Conservation (phyloP, 768 basidiomycete genomes). For the Stropharia rugosoannulata region DNA sequence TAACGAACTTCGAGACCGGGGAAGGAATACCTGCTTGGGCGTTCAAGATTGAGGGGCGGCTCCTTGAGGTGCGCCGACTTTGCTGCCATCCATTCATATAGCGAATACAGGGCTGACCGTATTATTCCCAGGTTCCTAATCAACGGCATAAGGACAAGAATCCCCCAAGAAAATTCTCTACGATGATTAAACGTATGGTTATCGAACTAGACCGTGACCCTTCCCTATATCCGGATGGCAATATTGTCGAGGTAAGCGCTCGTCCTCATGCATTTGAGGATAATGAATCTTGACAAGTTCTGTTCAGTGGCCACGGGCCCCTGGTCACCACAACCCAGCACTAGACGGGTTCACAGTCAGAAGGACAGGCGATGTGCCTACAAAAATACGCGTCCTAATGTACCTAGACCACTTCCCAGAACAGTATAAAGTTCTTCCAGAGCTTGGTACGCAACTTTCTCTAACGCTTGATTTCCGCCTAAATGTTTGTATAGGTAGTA, state of each 20-base stretch:
- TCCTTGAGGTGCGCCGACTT: slow-evolving; percentile 64
- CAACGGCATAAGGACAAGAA: slow-evolving; percentile 63
- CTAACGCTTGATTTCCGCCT: background rate
- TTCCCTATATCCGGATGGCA: slow-evolving; percentile 76
- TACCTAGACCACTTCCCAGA: slow-evolving; percentile 87
- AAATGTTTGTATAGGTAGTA: slow-evolving; percentile 38
- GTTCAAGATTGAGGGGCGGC: slow-evolving; percentile 81
- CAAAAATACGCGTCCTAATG: slow-evolving; percentile 80
- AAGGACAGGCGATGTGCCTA: slow-evolving; percentile 76
- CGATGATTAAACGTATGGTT: slow-evolving; percentile 79
- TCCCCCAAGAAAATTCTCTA: slow-evolving; percentile 77
- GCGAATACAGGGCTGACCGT: background rate
- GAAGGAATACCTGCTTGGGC: slow-evolving; percentile 90
- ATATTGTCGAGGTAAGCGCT: slow-evolving; percentile 78
- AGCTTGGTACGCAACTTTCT: slow-evolving; percentile 52
- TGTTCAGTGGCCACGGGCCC: slow-evolving; percentile 61
- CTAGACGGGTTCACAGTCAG: slow-evolving; percentile 87
- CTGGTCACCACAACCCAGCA: slow-evolving; percentile 54
- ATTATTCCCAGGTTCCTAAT: slow-evolving; percentile 47
- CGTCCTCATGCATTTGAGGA: background rate
- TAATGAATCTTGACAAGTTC: background rate
- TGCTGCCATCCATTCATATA: background rate
- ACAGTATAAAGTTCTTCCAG: slow-evolving; percentile 76
- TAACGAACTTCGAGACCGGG: slow-evolving; percentile 72
- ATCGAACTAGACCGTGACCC: slow-evolving; percentile 89